Conservation (phyloP, 2,329 filamentous ascomycete species). For the Cercospora sojina region DNA sequence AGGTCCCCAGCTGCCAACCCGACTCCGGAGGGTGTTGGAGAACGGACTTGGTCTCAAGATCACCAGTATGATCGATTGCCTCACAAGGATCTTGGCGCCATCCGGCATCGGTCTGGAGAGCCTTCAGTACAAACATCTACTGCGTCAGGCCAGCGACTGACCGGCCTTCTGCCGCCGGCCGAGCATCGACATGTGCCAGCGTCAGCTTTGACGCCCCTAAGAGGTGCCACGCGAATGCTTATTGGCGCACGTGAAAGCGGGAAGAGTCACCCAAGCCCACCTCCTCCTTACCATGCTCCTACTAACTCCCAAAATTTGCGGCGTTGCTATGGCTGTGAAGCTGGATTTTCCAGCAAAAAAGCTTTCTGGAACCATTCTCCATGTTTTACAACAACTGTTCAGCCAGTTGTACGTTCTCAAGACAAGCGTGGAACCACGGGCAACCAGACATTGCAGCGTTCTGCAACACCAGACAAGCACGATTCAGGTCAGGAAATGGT, state of each 20-base stretch:
- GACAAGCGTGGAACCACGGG: background rate
- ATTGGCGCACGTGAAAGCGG: background rate
- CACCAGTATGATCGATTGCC: background rate
- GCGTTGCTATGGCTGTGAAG: slow-evolving; percentile 6
- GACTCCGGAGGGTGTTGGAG: background rate
- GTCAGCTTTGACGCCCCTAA: background rate
- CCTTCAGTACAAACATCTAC: background rate
- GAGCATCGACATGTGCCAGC: background rate
- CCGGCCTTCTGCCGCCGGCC: background rate
- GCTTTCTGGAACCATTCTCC: slow-evolving; percentile 6
- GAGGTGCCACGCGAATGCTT: background rate
- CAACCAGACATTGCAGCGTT: background rate
- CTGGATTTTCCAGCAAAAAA: background rate
- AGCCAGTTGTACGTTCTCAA: background rate
- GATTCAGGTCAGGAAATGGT: background rate
- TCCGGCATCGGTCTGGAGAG: background rate
- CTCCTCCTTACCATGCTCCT: background rate
- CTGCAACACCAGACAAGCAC: slow-evolving; percentile 4
- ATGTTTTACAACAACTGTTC: background rate
- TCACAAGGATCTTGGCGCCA: background rate
- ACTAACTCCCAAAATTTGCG: background rate
- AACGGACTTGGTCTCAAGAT: background rate
- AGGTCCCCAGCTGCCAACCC: background rate
- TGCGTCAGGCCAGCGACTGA: background rate
- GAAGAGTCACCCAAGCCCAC: background rate